phyloP scores from a whole-genome alignment of 306 rosid species.

The Medicago lupulina region DNA sequence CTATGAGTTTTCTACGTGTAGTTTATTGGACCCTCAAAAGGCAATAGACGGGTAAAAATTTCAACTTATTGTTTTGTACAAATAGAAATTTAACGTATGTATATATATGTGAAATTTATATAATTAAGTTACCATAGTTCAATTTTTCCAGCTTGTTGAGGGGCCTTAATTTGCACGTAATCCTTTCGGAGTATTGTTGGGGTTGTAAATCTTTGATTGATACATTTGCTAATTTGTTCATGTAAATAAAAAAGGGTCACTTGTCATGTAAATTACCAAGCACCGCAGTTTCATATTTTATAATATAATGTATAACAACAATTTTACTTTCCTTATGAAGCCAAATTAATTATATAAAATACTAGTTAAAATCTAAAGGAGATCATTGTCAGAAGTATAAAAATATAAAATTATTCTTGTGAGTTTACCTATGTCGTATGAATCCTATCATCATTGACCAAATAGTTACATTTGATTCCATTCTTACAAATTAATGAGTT shows the following conservation, averaged over 20 bases:
- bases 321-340: constrained; percentile 25
- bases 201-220: constrained; percentile 35
- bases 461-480: constrained; percentile 29
- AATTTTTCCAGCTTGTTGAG: constrained; percentile 43
- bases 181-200: constrained; percentile 48
- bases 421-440: constrained; percentile 20
- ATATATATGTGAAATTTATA: background rate
- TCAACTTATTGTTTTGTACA: constrained; percentile 21
- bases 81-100: background rate
- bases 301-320: constrained; percentile 18
- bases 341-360: constrained; percentile 3
- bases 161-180: constrained; percentile 29
- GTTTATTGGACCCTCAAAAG: constrained; percentile 46
- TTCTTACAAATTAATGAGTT: constrained; percentile 8
- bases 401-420: constrained; percentile 6
- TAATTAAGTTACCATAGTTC: constrained; percentile 16
- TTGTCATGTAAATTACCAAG: constrained; percentile 38
- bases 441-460: constrained; percentile 35
- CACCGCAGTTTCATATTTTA: constrained; percentile 13
- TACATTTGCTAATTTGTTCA: constrained; percentile 37
- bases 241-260: constrained; percentile 15
- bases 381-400: constrained; percentile 28
- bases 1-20: constrained; percentile 35
- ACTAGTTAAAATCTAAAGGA: constrained; percentile 28
- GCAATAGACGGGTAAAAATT: constrained; percentile 12